phyloP scores from a whole-genome alignment of 2,329 filamentous ascomycete genomes.

The Dactylella cylindrospora region DNA sequence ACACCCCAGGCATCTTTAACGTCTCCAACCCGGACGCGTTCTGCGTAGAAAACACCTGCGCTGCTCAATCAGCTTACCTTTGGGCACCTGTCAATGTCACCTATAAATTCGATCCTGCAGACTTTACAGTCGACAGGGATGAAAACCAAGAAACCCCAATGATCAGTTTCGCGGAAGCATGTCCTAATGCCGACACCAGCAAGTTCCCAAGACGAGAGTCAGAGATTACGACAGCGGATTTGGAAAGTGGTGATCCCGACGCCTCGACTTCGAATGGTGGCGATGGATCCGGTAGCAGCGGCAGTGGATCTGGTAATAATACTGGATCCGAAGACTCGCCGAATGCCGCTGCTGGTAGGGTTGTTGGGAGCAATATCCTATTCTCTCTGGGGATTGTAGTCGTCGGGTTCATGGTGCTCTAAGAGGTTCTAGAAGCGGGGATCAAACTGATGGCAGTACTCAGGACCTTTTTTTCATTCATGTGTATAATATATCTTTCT shows the following conservation, averaged over 20 bases:
- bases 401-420: too few species aligned
- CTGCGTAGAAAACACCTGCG: constrained; percentile 23
- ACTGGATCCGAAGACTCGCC: too few species aligned
- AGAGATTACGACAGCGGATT: background rate
- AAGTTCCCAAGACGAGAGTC: constrained; percentile 30
- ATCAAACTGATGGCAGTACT: too few species aligned
- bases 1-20: constrained; percentile 1
- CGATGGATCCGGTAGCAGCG: too few species aligned
- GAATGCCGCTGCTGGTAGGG: too few species aligned
- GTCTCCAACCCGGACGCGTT: constrained; percentile 11
- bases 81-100: constrained; percentile 23
- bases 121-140: background rate
- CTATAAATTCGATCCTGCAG: constrained; percentile 18
- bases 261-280: too few species aligned
- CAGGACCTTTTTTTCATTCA: too few species aligned
- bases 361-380: too few species aligned
- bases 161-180: constrained; percentile 17
- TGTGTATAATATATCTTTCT: too few species aligned
- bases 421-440: too few species aligned
- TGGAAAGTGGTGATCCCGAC: background rate
- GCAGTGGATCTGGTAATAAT: too few species aligned
- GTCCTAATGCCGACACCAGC: constrained; percentile 20
- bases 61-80: constrained; percentile 18
- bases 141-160: constrained; percentile 7
- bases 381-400: too few species aligned